Conservation (phyloP, 2,329 filamentous ascomycete species). For the Zymoseptoria pseudotritici region DNA sequence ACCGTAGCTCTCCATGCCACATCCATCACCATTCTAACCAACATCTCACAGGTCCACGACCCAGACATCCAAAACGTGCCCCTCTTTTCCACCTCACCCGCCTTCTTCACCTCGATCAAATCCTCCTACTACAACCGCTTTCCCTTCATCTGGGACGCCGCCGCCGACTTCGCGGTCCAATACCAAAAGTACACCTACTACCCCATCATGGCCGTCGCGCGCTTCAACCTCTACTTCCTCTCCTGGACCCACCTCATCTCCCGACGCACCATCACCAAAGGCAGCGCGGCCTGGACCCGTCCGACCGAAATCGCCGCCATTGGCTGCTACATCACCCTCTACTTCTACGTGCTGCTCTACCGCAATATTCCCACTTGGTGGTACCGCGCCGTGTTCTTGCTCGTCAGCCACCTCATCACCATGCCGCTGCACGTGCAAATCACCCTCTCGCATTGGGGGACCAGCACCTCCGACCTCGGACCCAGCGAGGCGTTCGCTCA, state of each 20-base stretch:
- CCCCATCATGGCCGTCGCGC: constrained; percentile 55
- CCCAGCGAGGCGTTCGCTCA: constrained; percentile 60
- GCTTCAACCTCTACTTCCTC: constrained; percentile 65
- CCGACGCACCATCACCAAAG: constrained; percentile 48
- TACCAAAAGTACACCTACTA: constrained; percentile 64
- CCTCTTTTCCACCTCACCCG: constrained; percentile 78
- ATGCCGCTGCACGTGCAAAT: constrained; percentile 66
- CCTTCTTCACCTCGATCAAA: constrained; percentile 59
- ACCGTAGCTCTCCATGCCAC: background rate
- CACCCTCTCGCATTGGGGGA: constrained; percentile 65
- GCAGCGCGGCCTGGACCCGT: constrained; percentile 60
- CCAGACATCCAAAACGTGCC: constrained; percentile 57
- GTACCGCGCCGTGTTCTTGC: constrained; percentile 53
- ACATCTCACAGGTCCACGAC: constrained; percentile 29
- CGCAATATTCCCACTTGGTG: constrained; percentile 51
- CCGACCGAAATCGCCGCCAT: constrained; percentile 57
- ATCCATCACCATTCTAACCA: background rate
- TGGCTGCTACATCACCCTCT: constrained; percentile 59
- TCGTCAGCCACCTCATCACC: constrained; percentile 58
- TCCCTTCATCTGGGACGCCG: constrained; percentile 60
- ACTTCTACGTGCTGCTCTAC: constrained; percentile 58
- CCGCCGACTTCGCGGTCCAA: constrained; percentile 51
- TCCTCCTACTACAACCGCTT: constrained; percentile 60
- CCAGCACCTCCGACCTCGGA: constrained; percentile 59
- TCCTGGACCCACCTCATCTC: constrained; percentile 59